A percentile compares a stretch with the other conserved stretches of the same genome.
phyloP scores from a whole-genome alignment of 75 land plant genomes.

The Picea sitchensis region DNA sequence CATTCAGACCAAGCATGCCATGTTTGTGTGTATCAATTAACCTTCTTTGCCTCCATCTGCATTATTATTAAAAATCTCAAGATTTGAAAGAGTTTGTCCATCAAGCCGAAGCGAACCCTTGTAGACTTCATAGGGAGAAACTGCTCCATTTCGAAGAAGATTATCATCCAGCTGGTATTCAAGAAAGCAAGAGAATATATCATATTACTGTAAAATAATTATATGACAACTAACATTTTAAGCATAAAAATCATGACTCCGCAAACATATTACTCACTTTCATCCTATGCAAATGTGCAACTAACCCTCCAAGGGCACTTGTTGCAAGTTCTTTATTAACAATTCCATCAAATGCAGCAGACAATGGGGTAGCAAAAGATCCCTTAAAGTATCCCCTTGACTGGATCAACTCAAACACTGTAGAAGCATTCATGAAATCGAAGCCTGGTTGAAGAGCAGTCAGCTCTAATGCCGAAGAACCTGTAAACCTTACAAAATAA shows the following conservation, averaged over 20 bases:
- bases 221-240: not conserved
- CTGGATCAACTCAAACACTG: constrained; percentile 46
- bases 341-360: constrained; percentile 25
- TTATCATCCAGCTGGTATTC: constrained; percentile 56
- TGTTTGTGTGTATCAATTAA: constrained; percentile 11
- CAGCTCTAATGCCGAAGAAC: constrained; percentile 39
- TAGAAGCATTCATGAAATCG: constrained; percentile 50
- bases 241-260: not conserved
- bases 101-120: constrained; percentile 77
- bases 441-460: constrained; percentile 46
- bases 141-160: constrained; percentile 57
- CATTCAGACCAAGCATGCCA: not conserved
- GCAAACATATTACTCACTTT: constrained; percentile 40
- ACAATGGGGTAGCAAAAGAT: constrained; percentile 28
- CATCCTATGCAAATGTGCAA: constrained; percentile 62
- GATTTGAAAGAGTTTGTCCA: constrained; percentile 84
- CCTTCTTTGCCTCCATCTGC: constrained; percentile 86
- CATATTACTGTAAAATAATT: not conserved
- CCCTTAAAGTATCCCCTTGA: constrained; percentile 64
- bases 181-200: not conserved
- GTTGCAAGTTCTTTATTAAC: constrained; percentile 37
- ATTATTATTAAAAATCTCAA: constrained; percentile 87
- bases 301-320: constrained; percentile 78
- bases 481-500: constrained; percentile 30
- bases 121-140: constrained; percentile 78